Evolutionary conservation across 371 early-diverging fungal genomes (phyloP), one percentile per base, ranked within the genome.

Genomic region (Mortierella sp.): DNA sequence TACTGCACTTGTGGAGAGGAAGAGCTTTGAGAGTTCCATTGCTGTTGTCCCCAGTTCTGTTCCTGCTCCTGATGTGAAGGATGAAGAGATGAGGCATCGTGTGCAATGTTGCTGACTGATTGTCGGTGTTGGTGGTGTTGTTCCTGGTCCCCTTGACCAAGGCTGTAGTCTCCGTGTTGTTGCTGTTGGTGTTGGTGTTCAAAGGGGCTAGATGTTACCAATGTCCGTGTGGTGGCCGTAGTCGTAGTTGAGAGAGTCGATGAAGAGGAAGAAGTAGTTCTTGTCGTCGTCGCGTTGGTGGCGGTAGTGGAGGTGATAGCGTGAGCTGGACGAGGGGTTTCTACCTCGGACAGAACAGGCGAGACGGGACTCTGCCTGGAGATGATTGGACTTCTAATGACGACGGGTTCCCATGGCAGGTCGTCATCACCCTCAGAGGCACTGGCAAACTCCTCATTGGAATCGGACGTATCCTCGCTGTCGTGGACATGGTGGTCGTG

Each of bases 391-490:
- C 81, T 81, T 24, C 70, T 29, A 29, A 47, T 66, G 48, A 76
- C 66, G 43, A 77, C 71, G 0, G 83, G 78, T 44, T 75, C 83
- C 83, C 83, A 82, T 4, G 79, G 78, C 69, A 72, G n/a, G 55
- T 82, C 83, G 34, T 82, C 83, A 24, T 82, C 83, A 14, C 83
- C 83, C 29, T 82, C 83, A 29, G 83, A 82, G 26, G 83, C 83
- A 65, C 83, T 82, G 8, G 83, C 83, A 73, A 82, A 82, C 73
- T 82, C 83, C 8, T 82, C 83, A 47, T 75, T 78, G 31, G 83
- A 82, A 50, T 82, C 83, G 11, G 79, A 78, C 0, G 83, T 73
- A 24, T 63, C 69, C 24, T 71, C 75, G 66, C 61, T 68, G 48
- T 77, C 69, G 47, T 71, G 71, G 43, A 70, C 48, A 9, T 43